These are phyloP conservation scores for Thalia dealbata DNA, from an alignment of 176 grass and related monocot genomes.

Conservation along the genomic window DNA sequence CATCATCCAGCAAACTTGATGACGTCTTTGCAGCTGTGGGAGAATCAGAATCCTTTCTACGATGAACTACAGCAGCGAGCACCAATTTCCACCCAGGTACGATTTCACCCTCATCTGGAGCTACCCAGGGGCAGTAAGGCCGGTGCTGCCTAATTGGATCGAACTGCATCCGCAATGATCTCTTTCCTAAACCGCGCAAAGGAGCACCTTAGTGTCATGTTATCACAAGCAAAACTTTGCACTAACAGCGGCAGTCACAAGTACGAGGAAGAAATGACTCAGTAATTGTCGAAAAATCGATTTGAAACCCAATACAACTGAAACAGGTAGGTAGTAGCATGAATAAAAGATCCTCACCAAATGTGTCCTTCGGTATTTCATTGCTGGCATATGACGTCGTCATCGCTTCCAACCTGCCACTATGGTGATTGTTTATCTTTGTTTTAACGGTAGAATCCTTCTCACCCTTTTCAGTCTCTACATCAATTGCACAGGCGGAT, in stretches of 20 bases:
- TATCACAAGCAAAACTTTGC: neutral
- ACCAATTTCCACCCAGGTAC: constrained; percentile 75
- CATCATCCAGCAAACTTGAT: constrained; percentile 52
- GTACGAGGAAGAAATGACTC: neutral
- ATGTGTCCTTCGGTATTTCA: constrained; percentile 11
- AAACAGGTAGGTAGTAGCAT: neutral
- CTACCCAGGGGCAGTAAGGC: constrained; percentile 84
- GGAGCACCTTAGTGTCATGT: neutral
- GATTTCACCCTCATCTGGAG: constrained; percentile 33
- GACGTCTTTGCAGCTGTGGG: constrained; percentile 4
- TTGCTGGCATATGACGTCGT: constrained; percentile 10
- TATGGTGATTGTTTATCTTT: constrained; percentile 1
- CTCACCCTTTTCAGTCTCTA: neutral
- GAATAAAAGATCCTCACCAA: constrained; percentile 13
- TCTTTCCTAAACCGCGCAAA: constrained; percentile 28
- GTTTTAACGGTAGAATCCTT: constrained; percentile 14
- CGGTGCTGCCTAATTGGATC: constrained; percentile 90
- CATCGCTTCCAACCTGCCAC: neutral
- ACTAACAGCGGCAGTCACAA: neutral
- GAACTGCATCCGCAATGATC: constrained; percentile 35
- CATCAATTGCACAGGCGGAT: constrained; percentile 1
- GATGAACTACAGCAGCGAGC: constrained; percentile 55
- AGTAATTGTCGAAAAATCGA: neutral
- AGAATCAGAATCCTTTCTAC: constrained; percentile 18
- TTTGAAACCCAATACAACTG: neutral